These are phyloP conservation scores for Posidonia oceanica DNA, from an alignment of 116 monocot species.

Conservation along the genomic window DNA sequence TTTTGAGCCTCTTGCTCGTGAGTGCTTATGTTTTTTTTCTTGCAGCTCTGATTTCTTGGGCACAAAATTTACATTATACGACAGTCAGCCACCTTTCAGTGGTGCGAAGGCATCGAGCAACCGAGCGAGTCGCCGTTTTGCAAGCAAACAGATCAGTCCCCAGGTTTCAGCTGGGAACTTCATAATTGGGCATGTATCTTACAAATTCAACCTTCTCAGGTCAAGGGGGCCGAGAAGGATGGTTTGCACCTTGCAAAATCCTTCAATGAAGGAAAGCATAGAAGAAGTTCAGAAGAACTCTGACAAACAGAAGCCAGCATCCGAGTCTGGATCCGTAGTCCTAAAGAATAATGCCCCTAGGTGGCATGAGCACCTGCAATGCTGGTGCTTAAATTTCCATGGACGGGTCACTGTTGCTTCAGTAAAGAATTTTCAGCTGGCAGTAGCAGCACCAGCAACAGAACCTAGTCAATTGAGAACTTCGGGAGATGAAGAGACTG, in stretches of 20 bases:
- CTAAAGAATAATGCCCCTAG: constrained; percentile 77
- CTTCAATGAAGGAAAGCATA: constrained; percentile 3
- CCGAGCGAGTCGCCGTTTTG: constrained; percentile 44
- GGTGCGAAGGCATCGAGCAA: constrained; percentile 47
- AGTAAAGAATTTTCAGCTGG: constrained; percentile 91
- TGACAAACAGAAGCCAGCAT: background rate
- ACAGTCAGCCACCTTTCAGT: constrained; percentile 45
- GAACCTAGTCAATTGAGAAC: constrained; percentile 19
- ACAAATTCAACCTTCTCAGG: constrained; percentile 85
- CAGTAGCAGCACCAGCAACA: constrained; percentile 28
- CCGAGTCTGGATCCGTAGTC: constrained; percentile 3
- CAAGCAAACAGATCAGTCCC: constrained; percentile 75
- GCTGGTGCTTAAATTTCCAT: constrained; percentile 97
- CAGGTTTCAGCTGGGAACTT: constrained; percentile 57
- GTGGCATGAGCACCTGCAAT: constrained; percentile 94
- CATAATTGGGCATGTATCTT: constrained; percentile 60
- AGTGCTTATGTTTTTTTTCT: background rate
- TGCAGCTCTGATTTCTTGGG: constrained; percentile 83
- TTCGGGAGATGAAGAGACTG: constrained; percentile 36
- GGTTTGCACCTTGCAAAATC: constrained; percentile 36
- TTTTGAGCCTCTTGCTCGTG: background rate
- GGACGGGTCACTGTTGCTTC: constrained; percentile 93
- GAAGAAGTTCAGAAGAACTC: constrained; percentile 13
- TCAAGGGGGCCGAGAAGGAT: constrained; percentile 78
- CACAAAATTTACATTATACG: constrained; percentile 61